A percentile compares a stretch with the other conserved stretches of the same genome.
phyloP scores from a whole-genome alignment of 2,329 filamentous ascomycete genomes.

The Aspergillus neoniger region DNA sequence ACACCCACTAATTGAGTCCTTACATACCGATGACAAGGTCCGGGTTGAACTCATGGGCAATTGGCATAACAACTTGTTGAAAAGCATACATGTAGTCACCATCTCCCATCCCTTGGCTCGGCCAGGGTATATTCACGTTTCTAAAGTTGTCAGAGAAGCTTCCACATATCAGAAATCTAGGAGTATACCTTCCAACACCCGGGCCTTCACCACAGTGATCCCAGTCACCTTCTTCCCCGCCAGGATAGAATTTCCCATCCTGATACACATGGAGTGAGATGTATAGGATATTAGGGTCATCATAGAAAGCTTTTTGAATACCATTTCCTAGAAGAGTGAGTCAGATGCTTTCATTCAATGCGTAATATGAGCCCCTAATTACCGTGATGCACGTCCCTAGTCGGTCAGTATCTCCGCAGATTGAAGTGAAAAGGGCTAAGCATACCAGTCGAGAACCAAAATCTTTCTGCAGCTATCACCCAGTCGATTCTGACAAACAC shows the following conservation, averaged over 20 bases:
- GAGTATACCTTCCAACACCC: slow-evolving; percentile 57
- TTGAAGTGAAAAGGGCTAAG: slow-evolving; percentile 29
- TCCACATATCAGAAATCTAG: background rate
- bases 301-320: slow-evolving; percentile 93
- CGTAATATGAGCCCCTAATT: slow-evolving; percentile 15
- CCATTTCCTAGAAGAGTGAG: slow-evolving; percentile 69
- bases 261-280: slow-evolving; percentile 91
- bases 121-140: slow-evolving; percentile 72
- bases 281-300: slow-evolving; percentile 92
- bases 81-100: slow-evolving; percentile 97
- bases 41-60: slow-evolving; percentile 88
- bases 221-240: slow-evolving; percentile 59
- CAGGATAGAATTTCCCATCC: slow-evolving; percentile 82
- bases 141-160: slow-evolving; percentile 31
- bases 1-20: background rate
- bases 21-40: slow-evolving; percentile 76
- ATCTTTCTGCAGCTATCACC: slow-evolving; percentile 82
- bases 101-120: slow-evolving; percentile 77
- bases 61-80: slow-evolving; percentile 93
- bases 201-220: slow-evolving; percentile 60
- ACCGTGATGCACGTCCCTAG: slow-evolving; percentile 68
- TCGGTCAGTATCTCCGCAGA: slow-evolving; percentile 21
- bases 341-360: background rate
- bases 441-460: slow-evolving; percentile 89
- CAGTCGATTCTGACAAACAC: slow-evolving; percentile 79